A percentile compares a stretch with the other conserved stretches of the same genome.
These are phyloP conservation scores for Aureobasidium melanogenum DNA, from an alignment of 2,329 filamentous ascomycete species.

Conservation along the genomic window DNA sequence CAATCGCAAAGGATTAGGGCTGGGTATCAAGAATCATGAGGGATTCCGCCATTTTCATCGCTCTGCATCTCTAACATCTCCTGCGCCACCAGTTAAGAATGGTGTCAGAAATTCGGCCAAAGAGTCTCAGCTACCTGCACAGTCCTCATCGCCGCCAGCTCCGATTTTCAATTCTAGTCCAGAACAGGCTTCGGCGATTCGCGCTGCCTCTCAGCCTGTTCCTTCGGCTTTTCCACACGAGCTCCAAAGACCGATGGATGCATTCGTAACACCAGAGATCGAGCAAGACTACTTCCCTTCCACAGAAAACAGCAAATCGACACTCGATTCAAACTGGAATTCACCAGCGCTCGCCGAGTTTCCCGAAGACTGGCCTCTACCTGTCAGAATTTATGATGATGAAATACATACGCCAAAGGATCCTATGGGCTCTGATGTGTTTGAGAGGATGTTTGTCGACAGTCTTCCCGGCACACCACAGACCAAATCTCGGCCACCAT, in stretches of 20 bases:
- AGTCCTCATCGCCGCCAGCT: neutral
- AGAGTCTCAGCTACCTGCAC: neutral
- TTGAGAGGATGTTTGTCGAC: conserved; percentile 26
- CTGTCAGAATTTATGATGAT: neutral
- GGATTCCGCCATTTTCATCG: conserved; percentile 9
- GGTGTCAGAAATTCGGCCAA: neutral
- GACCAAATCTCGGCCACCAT: neutral
- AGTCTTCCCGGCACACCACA: conserved; percentile 19
- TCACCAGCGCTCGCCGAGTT: neutral
- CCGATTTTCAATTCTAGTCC: neutral
- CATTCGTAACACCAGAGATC: conserved; percentile 5
- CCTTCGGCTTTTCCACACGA: neutral
- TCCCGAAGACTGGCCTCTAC: conserved; percentile 15
- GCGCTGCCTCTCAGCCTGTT: neutral
- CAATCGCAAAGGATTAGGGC: neutral
- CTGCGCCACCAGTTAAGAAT: neutral
- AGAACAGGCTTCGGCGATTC: neutral
- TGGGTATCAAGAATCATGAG: conserved; percentile 4
- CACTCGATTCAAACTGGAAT: conserved; percentile 4
- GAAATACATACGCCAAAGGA: conserved; percentile 16
- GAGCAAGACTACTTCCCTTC: conserved; percentile 4
- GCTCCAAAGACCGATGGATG: neutral
- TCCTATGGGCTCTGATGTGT: conserved; percentile 22
- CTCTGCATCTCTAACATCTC: neutral
- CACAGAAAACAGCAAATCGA: conserved; percentile 1